Evolutionary conservation across 176 grass and related monocot species (phyloP), one percentile per base, ranked within the genome.

Genomic region (Bolboschoenus planiculmis): DNA sequence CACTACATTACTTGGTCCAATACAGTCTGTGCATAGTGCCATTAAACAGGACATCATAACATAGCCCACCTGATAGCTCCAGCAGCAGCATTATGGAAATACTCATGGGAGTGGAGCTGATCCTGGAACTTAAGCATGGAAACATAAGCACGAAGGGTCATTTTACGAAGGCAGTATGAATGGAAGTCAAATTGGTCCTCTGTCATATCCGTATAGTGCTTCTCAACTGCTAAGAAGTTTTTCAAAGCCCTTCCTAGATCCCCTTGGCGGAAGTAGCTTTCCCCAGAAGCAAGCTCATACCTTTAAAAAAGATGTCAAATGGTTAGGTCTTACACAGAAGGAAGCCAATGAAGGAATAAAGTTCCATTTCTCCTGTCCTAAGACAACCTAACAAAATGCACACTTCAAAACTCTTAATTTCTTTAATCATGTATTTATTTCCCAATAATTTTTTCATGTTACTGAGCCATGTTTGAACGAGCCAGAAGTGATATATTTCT

Each of bases 131-230:
- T 99, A 65, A 99, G 86, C 96, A 99, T 99, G 74, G 93, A 99
- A 76, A 95, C 91, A 83, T 99, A 99, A 0, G 96, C 88, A 16
- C 96, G 67, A 29, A 99, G 89, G 63, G 96, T 99, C 96, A 99
- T 99, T 91, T 99, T 99, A 27, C 96, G 89, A 73, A 99, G 67
- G 90, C 96, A 99, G 87, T 99, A 99, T 2, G 96, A 99, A 88
- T 99, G 96, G 60, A 99, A 99, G 44, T 99, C 96, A 88, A 99
- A 99, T 72, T 99, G 96, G 79, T 99, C 96, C 87, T 99, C 96
- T 66, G 92, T 95, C 85, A 99, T 99, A 72, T 99, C 96, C 51
- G 89, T 81, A 24, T 99, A 96, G 53, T 99, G 96, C 27, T 95
- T 99, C 78, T 99, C 96, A 78, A 99, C 96, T 77, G 96, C 86